Evolutionary conservation across 139 green algal species (phyloP), one percentile per base, ranked within the genome.

Genomic region (Eudorina sp.): DNA sequence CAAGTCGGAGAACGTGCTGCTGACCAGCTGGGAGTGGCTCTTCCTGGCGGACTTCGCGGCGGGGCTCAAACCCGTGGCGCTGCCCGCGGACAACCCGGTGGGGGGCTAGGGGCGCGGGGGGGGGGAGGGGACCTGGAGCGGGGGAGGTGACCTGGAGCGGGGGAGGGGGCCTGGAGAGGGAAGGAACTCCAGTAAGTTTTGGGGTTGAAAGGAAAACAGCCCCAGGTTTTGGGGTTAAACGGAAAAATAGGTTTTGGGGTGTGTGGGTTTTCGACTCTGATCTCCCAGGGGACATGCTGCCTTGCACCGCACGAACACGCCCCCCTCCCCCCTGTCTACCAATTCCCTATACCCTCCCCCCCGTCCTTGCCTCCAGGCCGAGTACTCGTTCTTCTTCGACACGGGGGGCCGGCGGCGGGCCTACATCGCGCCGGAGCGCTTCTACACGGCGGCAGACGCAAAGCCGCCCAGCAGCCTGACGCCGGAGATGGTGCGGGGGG

Each of bases 311-410:
- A n/a, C n/a, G n/a, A n/a, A n/a, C n/a, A n/a, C n/a, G n/a, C n/a
- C n/a, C n/a, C 51, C 51, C 51, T 16, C 51, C 51, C 51, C 21
- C 60, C 60, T 69, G 60, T 21, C 11, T 31, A 7, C 60, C 7
- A 69, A 69, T n/a, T 69, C n/a, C 51, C 68, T 4, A 6, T n/a
- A n/a, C 13, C 9, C 34, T 13, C 23, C 36, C 38, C 36, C 48
- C 13, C 36, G 16, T 6, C 45, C 27, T 6, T 27, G 40, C 6
- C 79, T 69, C 23, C 92, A 97, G 94, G 96, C 97, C 29, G 97
- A 99, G 91, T 99, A 99, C 80, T 99, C 96, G 8, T 99, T 98
- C 89, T 99, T 97, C 94, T 99, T 99, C 89, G 97, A 99, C 94
- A 98, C 96, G 0, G 95, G 95, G 31, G 92, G 94, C 13, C 90